phyloP scores from a whole-genome alignment of 257 asterid species.

The Solanum chaucha region DNA sequence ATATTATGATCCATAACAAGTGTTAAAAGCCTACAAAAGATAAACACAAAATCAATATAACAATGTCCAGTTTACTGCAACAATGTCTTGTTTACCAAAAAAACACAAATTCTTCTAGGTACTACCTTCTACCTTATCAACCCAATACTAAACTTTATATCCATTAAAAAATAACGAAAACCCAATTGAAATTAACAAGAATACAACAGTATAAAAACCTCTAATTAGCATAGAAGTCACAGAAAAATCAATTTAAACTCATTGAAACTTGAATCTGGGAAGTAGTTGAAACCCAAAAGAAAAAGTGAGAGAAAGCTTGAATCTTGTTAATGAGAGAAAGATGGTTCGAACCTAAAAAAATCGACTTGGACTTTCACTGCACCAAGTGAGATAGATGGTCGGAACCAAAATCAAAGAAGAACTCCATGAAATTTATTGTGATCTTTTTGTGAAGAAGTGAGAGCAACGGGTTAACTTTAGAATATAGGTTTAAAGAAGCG shows the following conservation, averaged over 20 bases:
- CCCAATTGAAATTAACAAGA: not conserved
- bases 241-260: not conserved
- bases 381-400: not conserved
- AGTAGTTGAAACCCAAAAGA: not conserved
- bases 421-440: not conserved
- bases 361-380: not conserved
- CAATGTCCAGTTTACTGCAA: too few relatives aligned
- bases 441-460: not conserved
- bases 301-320: not conserved
- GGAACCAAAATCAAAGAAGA: not conserved
- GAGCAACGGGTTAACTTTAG: not conserved
- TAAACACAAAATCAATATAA: not conserved
- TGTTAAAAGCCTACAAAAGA: not conserved
- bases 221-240: not conserved
- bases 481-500: too few relatives aligned
- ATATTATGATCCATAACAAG: not conserved
- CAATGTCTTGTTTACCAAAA: not conserved
- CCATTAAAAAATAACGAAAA: not conserved
- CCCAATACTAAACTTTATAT: not conserved
- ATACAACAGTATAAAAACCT: not conserved
- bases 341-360: not conserved
- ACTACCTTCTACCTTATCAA: not conserved
- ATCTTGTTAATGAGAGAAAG: not conserved
- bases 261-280: not conserved
- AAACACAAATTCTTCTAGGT: not conserved